Base-by-base conservation (phyloP, 169 alveolate genomes). In the Cryptosporidium sp. region DNA sequence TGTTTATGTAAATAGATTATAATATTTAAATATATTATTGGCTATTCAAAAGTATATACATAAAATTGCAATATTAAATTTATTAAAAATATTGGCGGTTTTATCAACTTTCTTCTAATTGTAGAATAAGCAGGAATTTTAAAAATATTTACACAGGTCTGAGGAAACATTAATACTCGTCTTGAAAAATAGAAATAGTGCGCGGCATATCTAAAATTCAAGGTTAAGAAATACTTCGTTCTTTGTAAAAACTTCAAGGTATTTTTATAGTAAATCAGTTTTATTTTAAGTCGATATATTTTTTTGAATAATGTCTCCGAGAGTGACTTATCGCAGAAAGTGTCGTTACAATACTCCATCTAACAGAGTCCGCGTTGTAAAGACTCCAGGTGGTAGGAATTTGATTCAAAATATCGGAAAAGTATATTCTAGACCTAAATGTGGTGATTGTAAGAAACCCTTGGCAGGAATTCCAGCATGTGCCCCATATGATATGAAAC, bases 281-380 rank as follows among this genome's bases (percentile, higher is more conserved):
- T 41, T 16, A 26, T 29, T 18, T 69, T 37, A 4, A 37, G 16
- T 16, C 31, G 35, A 8, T 23, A 55, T 55, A 68, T 35, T 4
- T 58, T 41, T 92, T 85, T 21, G 70, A 71, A 86, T 87, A 86
- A 95, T 96, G 97, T 95, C 94, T 58, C 93, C 94, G 61, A 96
- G 98, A 93, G 95, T 95, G 69, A 93, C 94, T 48, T 95, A 94
- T 93, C 94, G 97, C 85, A 95, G 97, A 80, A 92, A 93, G 85
- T 91, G 93, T 84, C 93, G 94, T 84, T 96, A 95, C 92, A 94
- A 94, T 92, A 96, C 98, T 84, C 92, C 92, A 59, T 95, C 98
- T 43, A 96, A 96, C 94, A 91, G 93, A 70, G 93, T 93, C 92
- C 92, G 95, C 85, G 92, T 94, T 52, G 97, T 96, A 80, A 95